These are phyloP conservation scores for Pyronema domesticum DNA, from an alignment of 495 filamentous ascomycete genomes.

Conservation along the genomic window DNA sequence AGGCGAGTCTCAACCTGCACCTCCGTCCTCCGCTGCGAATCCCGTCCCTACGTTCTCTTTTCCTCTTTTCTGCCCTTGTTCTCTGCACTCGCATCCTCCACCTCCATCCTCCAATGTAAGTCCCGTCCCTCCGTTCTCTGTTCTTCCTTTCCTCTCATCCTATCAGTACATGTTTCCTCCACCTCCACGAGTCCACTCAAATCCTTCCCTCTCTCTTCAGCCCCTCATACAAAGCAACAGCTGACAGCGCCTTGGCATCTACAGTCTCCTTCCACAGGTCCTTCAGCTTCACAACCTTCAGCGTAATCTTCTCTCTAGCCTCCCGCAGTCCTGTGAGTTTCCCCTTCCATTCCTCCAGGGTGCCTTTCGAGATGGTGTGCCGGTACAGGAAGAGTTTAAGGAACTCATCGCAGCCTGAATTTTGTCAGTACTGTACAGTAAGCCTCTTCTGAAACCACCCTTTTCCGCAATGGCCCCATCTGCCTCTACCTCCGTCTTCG, in stretches of 20 bases:
- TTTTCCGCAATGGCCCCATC: neutral
- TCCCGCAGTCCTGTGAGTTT: slow-evolving; percentile 61
- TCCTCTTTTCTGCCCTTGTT: no score
- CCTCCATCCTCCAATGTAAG: no score
- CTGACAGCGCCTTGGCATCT: slow-evolving; percentile 66
- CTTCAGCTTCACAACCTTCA: slow-evolving; percentile 52
- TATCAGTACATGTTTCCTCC: no score
- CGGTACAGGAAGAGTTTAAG: slow-evolving; percentile 62
- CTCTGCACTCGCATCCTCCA: no score
- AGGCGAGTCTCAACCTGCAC: no score
- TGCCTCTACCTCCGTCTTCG: no score
- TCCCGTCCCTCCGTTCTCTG: no score
- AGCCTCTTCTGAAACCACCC: neutral
- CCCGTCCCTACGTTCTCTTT: no score
- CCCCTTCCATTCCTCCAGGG: slow-evolving; percentile 52
- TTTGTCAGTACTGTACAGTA: neutral
- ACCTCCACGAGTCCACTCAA: neutral
- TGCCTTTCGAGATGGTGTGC: slow-evolving; percentile 42
- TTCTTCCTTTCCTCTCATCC: no score
- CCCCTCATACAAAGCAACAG: slow-evolving; percentile 59
- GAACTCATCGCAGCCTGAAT: slow-evolving; percentile 50
- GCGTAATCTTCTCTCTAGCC: slow-evolving; percentile 66
- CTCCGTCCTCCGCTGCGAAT: no score
- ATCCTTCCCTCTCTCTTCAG: slow-evolving; percentile 44
- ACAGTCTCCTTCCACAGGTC: slow-evolving; percentile 62